Percentiles rank a stretch among this genome's conserved stretches.
These are phyloP conservation scores for Bjerkandera adusta DNA, from an alignment of 1,284 basidiomycete species.

Conservation along the genomic window DNA sequence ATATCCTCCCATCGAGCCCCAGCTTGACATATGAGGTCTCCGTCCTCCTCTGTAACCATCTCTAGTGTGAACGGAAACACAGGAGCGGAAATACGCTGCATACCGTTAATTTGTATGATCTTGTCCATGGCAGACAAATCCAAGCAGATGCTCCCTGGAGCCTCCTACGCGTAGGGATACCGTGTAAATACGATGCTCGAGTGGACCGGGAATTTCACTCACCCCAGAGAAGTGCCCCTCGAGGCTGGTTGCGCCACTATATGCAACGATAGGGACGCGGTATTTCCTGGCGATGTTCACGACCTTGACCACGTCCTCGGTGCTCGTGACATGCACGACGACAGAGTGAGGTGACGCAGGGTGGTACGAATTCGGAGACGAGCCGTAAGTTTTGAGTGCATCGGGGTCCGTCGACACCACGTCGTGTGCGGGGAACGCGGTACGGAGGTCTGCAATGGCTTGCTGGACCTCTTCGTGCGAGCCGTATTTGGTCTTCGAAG, in stretches of 20 bases:
- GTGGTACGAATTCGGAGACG: constrained; percentile 68
- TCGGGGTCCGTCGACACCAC: constrained; percentile 50
- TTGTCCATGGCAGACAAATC: constrained; percentile 86
- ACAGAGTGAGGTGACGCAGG: constrained; percentile 64
- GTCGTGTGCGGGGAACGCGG: constrained; percentile 42
- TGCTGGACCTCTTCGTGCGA: constrained; percentile 40
- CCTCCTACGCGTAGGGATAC: constrained; percentile 33
- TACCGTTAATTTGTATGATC: constrained; percentile 75
- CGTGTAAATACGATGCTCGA: not conserved
- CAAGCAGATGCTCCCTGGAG: constrained; percentile 75
- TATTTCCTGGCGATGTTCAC: constrained; percentile 58
- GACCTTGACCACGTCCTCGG: constrained; percentile 57
- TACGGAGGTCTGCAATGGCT: constrained; percentile 54
- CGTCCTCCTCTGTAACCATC: constrained; percentile 45
- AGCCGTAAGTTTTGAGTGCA: constrained; percentile 53
- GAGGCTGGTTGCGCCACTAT: constrained; percentile 58
- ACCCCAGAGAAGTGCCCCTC: constrained; percentile 64
- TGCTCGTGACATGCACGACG: constrained; percentile 46
- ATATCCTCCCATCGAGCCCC: constrained; percentile 90
- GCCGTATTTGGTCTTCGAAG: constrained; percentile 14
- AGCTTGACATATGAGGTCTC: constrained; percentile 77
- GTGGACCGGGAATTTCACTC: constrained; percentile 20
- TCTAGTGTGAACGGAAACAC: not conserved
- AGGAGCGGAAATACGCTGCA: constrained; percentile 14
- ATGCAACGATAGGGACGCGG: constrained; percentile 53